These are phyloP conservation scores for Aspergillus chevalieri DNA, from an alignment of 2,329 filamentous ascomycete species.

Conservation along the genomic window DNA sequence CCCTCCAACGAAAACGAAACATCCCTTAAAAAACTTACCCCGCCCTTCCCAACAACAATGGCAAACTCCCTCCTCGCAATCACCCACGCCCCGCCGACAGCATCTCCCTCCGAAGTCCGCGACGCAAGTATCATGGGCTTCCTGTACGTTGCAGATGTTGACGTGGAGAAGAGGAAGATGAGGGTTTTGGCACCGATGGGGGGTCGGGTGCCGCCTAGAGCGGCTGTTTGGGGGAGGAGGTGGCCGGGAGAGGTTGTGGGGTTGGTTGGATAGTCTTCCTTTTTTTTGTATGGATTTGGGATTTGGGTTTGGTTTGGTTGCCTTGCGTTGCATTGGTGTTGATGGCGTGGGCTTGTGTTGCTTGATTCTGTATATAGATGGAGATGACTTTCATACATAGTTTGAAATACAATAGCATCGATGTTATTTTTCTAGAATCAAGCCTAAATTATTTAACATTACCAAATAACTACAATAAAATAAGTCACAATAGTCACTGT, in stretches of 20 bases:
- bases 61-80: conserved; percentile 80
- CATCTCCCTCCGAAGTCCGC: conserved; percentile 65
- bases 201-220: conserved; percentile 70
- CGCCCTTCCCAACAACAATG: conserved; percentile 55
- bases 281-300: neutral
- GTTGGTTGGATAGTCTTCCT: conserved; percentile 54
- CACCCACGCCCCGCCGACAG: conserved; percentile 66
- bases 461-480: too few species aligned
- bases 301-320: neutral
- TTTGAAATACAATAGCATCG: too few species aligned
- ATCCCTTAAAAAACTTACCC: conserved; percentile 56
- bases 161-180: conserved; percentile 73
- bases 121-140: conserved; percentile 86
- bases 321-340: neutral
- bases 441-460: too few species aligned
- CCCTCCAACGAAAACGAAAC: conserved; percentile 8
- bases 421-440: too few species aligned
- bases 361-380: too few species aligned
- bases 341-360: too few species aligned
- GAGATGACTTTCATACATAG: too few species aligned
- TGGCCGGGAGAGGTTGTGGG: conserved; percentile 85
- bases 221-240: conserved; percentile 68
- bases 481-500: too few species aligned
- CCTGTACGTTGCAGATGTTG: conserved; percentile 85
- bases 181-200: conserved; percentile 78